Percentiles rank a stretch among this genome's conserved stretches.
Conservation (phyloP, 257 asterid species). For the Fraxinus anomala region DNA sequence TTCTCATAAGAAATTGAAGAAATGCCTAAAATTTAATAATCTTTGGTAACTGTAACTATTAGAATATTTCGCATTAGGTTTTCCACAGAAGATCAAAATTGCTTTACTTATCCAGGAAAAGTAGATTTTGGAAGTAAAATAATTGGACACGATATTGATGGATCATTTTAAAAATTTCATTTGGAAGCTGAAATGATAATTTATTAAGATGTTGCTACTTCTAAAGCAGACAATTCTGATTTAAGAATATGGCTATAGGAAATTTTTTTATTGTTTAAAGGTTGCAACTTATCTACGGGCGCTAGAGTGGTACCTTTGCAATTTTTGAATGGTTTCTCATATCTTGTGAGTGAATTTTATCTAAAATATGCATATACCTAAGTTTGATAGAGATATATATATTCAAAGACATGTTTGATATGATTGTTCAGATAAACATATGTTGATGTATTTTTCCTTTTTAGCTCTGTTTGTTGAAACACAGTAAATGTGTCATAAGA, state of each 20-base stretch:
- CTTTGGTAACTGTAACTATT: not conserved
- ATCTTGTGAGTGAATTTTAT: not conserved
- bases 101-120: not conserved
- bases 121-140: not conserved
- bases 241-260: not conserved
- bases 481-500: too few species aligned
- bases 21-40: not conserved
- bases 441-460: not conserved
- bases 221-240: not conserved
- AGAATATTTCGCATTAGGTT: not conserved
- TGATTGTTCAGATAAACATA: too few species aligned
- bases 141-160: not conserved
- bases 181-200: not conserved
- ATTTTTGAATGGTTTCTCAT: not conserved
- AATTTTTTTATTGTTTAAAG: not conserved
- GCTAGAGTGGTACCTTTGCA: not conserved
- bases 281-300: too few species aligned
- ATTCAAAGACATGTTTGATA: not conserved
- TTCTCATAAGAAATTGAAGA: not conserved
- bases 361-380: too few species aligned
- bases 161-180: not conserved
- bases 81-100: not conserved
- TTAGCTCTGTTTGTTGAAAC: not conserved
- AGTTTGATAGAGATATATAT: too few species aligned
- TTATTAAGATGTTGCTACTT: not conserved